These are phyloP conservation scores for Cladosporium oxysporum DNA, from an alignment of 2,329 filamentous ascomycete species.

Conservation along the genomic window DNA sequence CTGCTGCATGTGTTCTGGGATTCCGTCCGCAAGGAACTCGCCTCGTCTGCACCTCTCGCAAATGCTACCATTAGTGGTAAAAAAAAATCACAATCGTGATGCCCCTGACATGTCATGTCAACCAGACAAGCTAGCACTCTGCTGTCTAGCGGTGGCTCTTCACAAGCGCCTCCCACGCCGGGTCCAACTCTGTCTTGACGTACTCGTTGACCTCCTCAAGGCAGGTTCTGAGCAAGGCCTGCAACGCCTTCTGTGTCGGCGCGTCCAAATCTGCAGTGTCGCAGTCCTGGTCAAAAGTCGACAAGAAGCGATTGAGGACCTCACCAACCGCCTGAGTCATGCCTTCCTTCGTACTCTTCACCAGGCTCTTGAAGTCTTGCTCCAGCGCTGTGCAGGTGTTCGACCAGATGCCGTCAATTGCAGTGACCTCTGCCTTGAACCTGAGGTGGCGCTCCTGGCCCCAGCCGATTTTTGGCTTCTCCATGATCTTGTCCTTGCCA, in stretches of 20 bases:
- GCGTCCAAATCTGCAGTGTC: not conserved
- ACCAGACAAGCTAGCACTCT: not conserved
- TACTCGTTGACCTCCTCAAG: not conserved
- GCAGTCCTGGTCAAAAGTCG: not conserved
- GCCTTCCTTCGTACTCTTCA: not conserved
- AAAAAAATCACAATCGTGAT: not conserved
- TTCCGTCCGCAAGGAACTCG: not conserved
- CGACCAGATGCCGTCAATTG: not conserved
- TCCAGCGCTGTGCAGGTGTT: not conserved
- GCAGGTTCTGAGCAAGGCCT: not conserved
- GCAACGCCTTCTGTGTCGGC: not conserved
- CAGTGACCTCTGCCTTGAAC: conserved; percentile 2
- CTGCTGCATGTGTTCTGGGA: not conserved
- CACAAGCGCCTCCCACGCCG: not conserved
- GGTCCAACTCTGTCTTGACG: conserved; percentile 3
- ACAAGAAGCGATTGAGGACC: not conserved
- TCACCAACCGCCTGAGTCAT: not conserved
- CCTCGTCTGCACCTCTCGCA: not conserved
- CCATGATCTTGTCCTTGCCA: not conserved
- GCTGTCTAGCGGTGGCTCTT: not conserved
- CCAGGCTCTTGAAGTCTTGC: not conserved
- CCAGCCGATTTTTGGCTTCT: conserved; percentile 5
- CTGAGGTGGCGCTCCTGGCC: not conserved
- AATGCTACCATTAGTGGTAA: not conserved
- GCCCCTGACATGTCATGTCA: not conserved